Percentiles rank a stretch among this genome's conserved stretches.
Evolutionary conservation across 139 green algal genomes (phyloP).

Genomic region (Ulvella scutata): DNA sequence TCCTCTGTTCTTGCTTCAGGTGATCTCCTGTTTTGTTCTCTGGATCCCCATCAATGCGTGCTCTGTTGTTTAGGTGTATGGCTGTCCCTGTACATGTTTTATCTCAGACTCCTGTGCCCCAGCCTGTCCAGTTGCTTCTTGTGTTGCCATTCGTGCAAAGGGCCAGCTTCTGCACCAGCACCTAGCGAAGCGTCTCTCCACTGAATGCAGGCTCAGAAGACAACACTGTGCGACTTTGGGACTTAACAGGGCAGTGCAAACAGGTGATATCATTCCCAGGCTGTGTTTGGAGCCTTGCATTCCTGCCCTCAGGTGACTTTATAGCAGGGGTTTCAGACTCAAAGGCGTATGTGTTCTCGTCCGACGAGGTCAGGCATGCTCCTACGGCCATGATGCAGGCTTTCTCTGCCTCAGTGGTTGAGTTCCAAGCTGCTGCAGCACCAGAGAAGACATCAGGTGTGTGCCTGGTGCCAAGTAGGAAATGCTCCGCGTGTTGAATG

Average conservation of each 20-base stretch:
- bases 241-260: constrained; percentile 43
- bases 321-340: constrained; percentile 49
- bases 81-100: neutral
- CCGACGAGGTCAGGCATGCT: constrained; percentile 9
- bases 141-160: too few relatives aligned
- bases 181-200: too few relatives aligned
- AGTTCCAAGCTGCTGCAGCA: constrained; percentile 6
- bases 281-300: constrained; percentile 79
- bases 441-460: constrained; percentile 8
- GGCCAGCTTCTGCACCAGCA: too few relatives aligned
- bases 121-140: too few relatives aligned
- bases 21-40: neutral
- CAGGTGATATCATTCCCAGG: constrained; percentile 61
- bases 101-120: too few relatives aligned
- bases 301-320: constrained; percentile 42
- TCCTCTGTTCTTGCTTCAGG: neutral
- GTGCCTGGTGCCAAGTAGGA: too few relatives aligned
- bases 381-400: constrained; percentile 15
- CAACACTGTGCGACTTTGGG: constrained; percentile 64
- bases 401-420: constrained; percentile 4
- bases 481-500: too few relatives aligned
- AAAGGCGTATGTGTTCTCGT: constrained; percentile 13
- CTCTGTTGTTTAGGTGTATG: neutral
- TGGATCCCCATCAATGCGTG: neutral
- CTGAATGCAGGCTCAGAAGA: constrained; percentile 74